Evolutionary conservation across 768 basidiomycete species (phyloP).

Genomic region (Tulasnella sp.): DNA sequence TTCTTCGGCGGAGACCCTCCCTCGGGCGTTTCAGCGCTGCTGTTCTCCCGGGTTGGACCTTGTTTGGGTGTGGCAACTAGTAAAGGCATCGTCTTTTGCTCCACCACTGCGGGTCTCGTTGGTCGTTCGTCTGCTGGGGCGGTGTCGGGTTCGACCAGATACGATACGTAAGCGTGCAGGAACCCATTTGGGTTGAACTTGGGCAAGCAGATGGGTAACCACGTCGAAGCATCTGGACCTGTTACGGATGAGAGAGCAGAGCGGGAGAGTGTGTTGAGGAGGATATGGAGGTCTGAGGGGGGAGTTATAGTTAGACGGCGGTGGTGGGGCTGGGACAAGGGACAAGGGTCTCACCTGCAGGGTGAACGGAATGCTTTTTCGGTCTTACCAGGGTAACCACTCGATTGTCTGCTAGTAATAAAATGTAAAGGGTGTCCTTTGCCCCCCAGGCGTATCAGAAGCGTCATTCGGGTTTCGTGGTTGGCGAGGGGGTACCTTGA

Average conservation of each 20-base stretch:
- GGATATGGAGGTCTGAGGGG: slow-evolving; percentile 74
- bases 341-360: slow-evolving; percentile 56
- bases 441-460: slow-evolving; percentile 58
- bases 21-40: not conserved
- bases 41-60: not conserved
- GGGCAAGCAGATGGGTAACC: slow-evolving; percentile 94
- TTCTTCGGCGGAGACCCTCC: not conserved
- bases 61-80: not conserved
- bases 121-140: not conserved
- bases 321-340: not conserved
- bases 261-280: slow-evolving; percentile 84
- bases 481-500: slow-evolving; percentile 53
- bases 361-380: slow-evolving; percentile 91
- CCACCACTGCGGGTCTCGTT: not conserved
- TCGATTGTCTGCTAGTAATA: slow-evolving; percentile 71
- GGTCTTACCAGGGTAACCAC: slow-evolving; percentile 87
- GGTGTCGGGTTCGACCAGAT: slow-evolving; percentile 33
- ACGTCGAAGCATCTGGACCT: slow-evolving; percentile 76
- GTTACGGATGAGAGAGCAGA: slow-evolving; percentile 58
- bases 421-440: slow-evolving; percentile 86
- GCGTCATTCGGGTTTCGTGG: too few relatives aligned
- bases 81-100: not conserved
- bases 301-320: not conserved
- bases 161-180: slow-evolving; percentile 85
- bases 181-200: slow-evolving; percentile 88